These are phyloP conservation scores for Arachis stenosperma DNA, from an alignment of 306 rosid species.

Conservation along the genomic window DNA sequence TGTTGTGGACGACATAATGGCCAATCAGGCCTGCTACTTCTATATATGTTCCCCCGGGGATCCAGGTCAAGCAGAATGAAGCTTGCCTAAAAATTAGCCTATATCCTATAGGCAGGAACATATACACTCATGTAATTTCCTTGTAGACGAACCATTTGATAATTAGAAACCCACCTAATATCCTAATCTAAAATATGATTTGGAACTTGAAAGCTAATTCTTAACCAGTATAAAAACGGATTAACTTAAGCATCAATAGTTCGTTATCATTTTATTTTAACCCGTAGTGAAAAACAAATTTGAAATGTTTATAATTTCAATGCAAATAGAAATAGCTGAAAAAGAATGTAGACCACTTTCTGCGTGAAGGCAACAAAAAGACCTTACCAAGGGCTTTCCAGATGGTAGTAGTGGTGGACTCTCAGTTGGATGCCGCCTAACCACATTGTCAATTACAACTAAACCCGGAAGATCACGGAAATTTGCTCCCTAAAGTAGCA, in stretches of 20 bases:
- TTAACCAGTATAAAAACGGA: constrained; percentile 4
- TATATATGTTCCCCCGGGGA: too few species aligned
- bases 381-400: constrained; percentile 83
- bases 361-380: constrained; percentile 26
- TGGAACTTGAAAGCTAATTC: neutral
- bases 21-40: too few species aligned
- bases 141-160: neutral
- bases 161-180: constrained; percentile 20
- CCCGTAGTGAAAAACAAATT: neutral
- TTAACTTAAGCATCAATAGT: neutral
- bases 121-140: neutral
- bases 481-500: constrained; percentile 77
- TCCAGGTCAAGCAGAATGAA: too few species aligned
- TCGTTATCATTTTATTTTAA: neutral
- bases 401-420: constrained; percentile 65
- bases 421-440: constrained; percentile 58
- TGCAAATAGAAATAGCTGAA: constrained; percentile 24
- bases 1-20: too few species aligned
- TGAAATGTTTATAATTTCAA: neutral
- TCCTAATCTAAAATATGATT: constrained; percentile 1
- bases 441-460: constrained; percentile 79
- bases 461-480: constrained; percentile 94
- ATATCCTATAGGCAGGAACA: too few species aligned
- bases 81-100: too few species aligned
- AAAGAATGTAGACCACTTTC: constrained; percentile 17